These are phyloP conservation scores for Prunus armeniaca DNA, from an alignment of 306 rosid species.

Conservation along the genomic window DNA sequence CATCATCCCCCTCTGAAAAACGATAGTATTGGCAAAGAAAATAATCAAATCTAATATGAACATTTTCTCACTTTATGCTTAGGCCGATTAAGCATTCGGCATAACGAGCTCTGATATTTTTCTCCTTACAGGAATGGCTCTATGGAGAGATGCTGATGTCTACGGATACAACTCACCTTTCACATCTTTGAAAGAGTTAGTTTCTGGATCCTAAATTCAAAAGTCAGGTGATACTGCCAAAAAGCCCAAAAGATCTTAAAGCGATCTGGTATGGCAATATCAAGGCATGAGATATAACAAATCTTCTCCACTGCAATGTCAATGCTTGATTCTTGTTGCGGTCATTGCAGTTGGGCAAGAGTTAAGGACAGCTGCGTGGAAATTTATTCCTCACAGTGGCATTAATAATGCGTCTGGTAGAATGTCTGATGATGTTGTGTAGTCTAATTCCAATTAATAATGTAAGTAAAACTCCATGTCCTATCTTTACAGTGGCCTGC, in stretches of 20 bases:
- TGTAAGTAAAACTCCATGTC: not conserved
- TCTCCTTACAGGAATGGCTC: slow-evolving; percentile 30
- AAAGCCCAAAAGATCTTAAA: not conserved
- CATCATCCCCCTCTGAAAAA: not conserved
- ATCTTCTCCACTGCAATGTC: not conserved
- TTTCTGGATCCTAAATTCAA: slow-evolving; percentile 23
- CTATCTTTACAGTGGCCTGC: not conserved
- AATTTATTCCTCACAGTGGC: not conserved
- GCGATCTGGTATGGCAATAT: not conserved
- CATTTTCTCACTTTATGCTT: not conserved
- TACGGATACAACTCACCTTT: slow-evolving; percentile 34
- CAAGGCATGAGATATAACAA: not conserved
- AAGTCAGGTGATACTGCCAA: not conserved
- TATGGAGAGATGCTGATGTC: slow-evolving; percentile 37
- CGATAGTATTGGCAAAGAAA: not conserved
- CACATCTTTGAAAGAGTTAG: slow-evolving; percentile 34
- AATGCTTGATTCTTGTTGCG: no score
- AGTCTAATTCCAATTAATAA: not conserved
- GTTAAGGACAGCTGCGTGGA: not conserved
- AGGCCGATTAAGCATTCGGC: not conserved
- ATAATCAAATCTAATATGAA: not conserved
- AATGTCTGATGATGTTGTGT: not conserved
- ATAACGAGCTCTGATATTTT: not conserved
- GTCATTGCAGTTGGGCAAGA: not conserved
- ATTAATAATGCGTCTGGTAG: not conserved